These are phyloP conservation scores for Aureobasidium sp. DNA, from an alignment of 2,329 filamentous ascomycete species.

Conservation along the genomic window DNA sequence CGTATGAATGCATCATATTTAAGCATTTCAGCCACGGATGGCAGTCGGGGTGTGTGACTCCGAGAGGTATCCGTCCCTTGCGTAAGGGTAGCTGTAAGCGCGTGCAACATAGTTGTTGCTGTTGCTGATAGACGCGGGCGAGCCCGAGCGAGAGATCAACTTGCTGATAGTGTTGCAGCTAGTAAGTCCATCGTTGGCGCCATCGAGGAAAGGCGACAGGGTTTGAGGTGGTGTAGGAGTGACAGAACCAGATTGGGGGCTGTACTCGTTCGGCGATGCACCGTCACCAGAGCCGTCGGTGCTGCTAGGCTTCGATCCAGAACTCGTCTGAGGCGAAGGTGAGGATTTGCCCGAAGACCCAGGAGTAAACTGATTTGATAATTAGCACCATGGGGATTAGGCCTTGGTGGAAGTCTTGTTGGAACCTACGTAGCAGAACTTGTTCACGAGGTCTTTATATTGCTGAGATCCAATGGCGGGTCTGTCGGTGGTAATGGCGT, in stretches of 20 bases:
- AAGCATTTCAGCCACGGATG: conserved; percentile 23
- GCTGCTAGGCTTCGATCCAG: conserved; percentile 2
- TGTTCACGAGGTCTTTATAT: conserved; percentile 95
- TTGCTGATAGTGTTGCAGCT: conserved; percentile 19
- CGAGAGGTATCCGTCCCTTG: conserved; percentile 26
- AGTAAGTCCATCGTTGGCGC: conserved; percentile 17
- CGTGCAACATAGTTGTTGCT: conserved; percentile 19
- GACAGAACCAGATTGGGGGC: conserved; percentile 12
- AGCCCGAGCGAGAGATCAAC: conserved; percentile 22
- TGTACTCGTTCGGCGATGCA: conserved; percentile 8
- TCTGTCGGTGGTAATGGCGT: conserved; percentile 51
- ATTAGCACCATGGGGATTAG: conserved; percentile 32
- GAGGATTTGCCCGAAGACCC: conserved; percentile 13
- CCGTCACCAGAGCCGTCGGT: conserved; percentile 12
- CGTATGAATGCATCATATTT: neutral
- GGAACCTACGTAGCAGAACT: conserved; percentile 99
- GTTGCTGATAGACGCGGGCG: conserved; percentile 22
- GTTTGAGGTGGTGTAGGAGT: conserved; percentile 12
- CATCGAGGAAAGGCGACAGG: conserved; percentile 20
- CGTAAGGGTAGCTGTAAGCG: conserved; percentile 27
- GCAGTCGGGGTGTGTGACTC: conserved; percentile 27
- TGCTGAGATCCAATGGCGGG: conserved; percentile 74
- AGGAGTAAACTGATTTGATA: conserved; percentile 18
- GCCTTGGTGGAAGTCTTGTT: conserved; percentile 25
- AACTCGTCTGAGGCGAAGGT: conserved; percentile 14